A percentile compares a stretch with the other conserved stretches of the same genome.
Conservation (phyloP, 257 asterid genomes). For the Lithospermum erythrorhizon region DNA sequence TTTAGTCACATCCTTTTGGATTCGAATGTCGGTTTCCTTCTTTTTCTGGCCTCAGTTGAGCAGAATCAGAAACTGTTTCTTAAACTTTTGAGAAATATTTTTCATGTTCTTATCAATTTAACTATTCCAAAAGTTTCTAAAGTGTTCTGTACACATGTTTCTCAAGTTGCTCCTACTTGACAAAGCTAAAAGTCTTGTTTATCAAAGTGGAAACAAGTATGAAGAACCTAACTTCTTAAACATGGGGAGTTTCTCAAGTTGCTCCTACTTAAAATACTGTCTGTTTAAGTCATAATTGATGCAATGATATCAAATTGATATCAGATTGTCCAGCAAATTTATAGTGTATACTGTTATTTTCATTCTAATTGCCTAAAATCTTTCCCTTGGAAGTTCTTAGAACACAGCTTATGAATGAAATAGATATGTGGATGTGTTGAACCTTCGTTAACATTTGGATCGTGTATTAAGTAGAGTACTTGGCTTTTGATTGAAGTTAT, state of each 20-base stretch:
- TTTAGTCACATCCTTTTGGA: conserved; percentile 6
- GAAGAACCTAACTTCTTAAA: not conserved
- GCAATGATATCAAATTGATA: not conserved
- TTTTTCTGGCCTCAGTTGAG: conserved; percentile 4
- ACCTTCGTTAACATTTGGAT: too few relatives aligned
- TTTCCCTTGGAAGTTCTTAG: too few relatives aligned
- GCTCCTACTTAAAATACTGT: too few relatives aligned
- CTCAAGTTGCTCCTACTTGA: not conserved
- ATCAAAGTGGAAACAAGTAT: not conserved
- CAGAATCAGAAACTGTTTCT: conserved; percentile 8
- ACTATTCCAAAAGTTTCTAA: not conserved
- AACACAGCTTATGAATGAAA: too few relatives aligned
- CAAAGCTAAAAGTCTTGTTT: not conserved
- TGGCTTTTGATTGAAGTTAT: too few relatives aligned
- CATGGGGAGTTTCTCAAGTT: too few relatives aligned
- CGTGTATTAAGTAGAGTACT: too few relatives aligned
- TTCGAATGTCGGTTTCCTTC: conserved; percentile 11
- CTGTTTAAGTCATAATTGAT: too few relatives aligned
- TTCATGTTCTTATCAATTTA: not conserved
- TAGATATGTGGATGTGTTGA: too few relatives aligned
- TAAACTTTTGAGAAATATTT: conserved; percentile 10
- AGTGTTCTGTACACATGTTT: not conserved
- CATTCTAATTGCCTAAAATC: too few relatives aligned
- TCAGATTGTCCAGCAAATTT: too few relatives aligned
- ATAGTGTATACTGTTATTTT: too few relatives aligned